These are phyloP conservation scores for Lactarius hengduanensis DNA, from an alignment of 768 basidiomycete genomes.

Conservation along the genomic window DNA sequence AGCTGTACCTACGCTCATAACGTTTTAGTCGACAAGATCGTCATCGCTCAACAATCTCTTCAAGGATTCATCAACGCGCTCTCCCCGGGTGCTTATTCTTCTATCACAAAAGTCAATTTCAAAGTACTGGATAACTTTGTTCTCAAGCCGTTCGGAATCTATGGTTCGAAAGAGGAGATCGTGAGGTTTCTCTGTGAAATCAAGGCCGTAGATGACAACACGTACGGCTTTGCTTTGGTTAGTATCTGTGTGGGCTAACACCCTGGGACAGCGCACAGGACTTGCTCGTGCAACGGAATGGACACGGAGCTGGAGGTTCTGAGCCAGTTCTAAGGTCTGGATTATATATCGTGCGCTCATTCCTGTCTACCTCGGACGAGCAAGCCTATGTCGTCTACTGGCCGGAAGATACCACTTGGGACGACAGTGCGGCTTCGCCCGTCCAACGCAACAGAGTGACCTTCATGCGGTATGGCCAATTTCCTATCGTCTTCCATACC, in stretches of 20 bases:
- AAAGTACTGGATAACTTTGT: constrained; percentile 45
- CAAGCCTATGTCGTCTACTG: constrained; percentile 55
- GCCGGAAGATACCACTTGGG: constrained; percentile 62
- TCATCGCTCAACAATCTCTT: constrained; percentile 54
- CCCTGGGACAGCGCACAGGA: constrained; percentile 24
- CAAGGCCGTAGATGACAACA: constrained; percentile 39
- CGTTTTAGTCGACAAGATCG: constrained; percentile 55
- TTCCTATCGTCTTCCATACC: too few relatives aligned
- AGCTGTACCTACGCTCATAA: not conserved
- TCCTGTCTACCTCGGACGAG: constrained; percentile 26
- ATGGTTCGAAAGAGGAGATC: constrained; percentile 55
- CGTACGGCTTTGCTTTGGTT: constrained; percentile 36
- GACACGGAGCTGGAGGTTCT: constrained; percentile 22
- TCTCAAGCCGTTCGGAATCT: constrained; percentile 54
- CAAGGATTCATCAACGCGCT: constrained; percentile 47
- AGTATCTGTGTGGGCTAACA: not conserved
- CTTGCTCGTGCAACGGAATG: constrained; percentile 25
- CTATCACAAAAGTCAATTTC: constrained; percentile 58
- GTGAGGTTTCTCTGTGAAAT: constrained; percentile 44
- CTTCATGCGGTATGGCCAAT: constrained; percentile 53
- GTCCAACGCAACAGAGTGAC: constrained; percentile 54
- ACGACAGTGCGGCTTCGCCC: constrained; percentile 46
- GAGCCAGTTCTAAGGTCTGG: constrained; percentile 47
- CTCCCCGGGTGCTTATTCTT: constrained; percentile 50
- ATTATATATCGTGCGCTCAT: constrained; percentile 43